Conservation (phyloP, 2,329 filamentous ascomycete genomes). For the Gnomoniopsis sp. region DNA sequence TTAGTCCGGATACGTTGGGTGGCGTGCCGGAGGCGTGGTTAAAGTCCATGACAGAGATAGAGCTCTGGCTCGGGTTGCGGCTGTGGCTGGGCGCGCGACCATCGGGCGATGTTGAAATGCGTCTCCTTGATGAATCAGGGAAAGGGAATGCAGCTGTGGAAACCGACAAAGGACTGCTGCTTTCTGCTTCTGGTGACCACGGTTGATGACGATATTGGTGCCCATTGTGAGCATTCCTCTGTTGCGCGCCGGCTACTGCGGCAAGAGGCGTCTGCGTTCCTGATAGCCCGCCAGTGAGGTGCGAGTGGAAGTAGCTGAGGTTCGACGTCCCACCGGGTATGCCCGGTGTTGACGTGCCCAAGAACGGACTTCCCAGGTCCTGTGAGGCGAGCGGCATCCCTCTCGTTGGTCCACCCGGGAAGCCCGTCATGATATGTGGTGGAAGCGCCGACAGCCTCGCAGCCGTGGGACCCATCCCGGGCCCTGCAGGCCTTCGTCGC, state of each 20-base stretch:
- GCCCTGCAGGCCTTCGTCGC: constrained; percentile 18
- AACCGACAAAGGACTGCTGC: constrained; percentile 19
- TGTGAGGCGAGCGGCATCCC: constrained; percentile 22
- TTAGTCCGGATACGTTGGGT: constrained; percentile 11
- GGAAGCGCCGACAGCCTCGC: constrained; percentile 25
- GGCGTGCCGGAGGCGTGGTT: constrained; percentile 19
- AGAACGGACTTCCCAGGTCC: constrained; percentile 54
- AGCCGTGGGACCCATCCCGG: background rate
- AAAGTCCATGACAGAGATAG: constrained; percentile 43
- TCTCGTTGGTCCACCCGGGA: background rate
- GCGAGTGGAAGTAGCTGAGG: constrained; percentile 78
- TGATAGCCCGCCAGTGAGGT: constrained; percentile 66
- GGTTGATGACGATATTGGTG: constrained; percentile 33
- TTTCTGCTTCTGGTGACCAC: constrained; percentile 33
- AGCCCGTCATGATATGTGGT: constrained; percentile 37
- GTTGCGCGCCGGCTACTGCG: constrained; percentile 70
- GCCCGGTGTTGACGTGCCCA: constrained; percentile 58
- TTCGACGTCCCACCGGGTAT: constrained; percentile 72
- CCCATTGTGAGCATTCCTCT: constrained; percentile 36
- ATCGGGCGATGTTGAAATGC: constrained; percentile 7
- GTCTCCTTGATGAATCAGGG: background rate
- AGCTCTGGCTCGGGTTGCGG: constrained; percentile 44
- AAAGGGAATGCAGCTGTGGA: constrained; percentile 16
- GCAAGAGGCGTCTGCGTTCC: constrained; percentile 77
- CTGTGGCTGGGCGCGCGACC: constrained; percentile 32